phyloP scores from a whole-genome alignment of 2,329 filamentous ascomycete species.

The Capronia epimyces region DNA sequence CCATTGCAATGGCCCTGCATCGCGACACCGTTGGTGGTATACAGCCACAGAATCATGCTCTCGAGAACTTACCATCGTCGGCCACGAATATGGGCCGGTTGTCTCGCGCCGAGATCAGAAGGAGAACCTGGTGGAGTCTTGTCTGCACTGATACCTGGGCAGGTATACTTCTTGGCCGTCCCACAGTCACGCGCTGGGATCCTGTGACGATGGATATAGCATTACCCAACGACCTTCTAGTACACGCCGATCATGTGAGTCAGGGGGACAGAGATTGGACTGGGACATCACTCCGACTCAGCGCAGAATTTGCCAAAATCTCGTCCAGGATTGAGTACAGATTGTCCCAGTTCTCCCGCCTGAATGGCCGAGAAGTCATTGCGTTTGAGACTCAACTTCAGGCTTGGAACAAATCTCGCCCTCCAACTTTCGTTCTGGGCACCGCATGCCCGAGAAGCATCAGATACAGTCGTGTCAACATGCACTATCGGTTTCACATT shows the following conservation, averaged over 20 bases:
- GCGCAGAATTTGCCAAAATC: conserved; percentile 7
- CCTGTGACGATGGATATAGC: conserved; percentile 9
- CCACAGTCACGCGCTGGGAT: conserved; percentile 7
- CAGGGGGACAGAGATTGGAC: neutral
- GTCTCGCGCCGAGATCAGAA: conserved; percentile 3
- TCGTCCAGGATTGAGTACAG: neutral
- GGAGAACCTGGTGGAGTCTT: conserved; percentile 13
- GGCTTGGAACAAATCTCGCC: too few species aligned
- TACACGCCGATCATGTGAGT: neutral
- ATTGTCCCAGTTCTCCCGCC: too few species aligned
- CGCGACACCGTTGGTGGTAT: conserved; percentile 1
- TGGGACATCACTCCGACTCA: conserved; percentile 1
- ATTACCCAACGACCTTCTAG: neutral
- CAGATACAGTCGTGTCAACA: too few species aligned
- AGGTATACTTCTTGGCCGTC: conserved; percentile 8
- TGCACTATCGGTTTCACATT: neutral
- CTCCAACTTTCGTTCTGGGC: too few species aligned
- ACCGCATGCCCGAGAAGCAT: too few species aligned
- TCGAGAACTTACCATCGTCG: too few species aligned
- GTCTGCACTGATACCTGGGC: conserved; percentile 7
- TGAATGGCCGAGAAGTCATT: too few species aligned
- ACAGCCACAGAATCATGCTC: neutral
- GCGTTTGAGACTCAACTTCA: too few species aligned
- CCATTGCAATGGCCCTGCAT: conserved; percentile 37
- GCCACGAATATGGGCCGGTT: neutral